Conservation (phyloP, 2,329 filamentous ascomycete genomes). For the Fusarium guadeloupense region DNA sequence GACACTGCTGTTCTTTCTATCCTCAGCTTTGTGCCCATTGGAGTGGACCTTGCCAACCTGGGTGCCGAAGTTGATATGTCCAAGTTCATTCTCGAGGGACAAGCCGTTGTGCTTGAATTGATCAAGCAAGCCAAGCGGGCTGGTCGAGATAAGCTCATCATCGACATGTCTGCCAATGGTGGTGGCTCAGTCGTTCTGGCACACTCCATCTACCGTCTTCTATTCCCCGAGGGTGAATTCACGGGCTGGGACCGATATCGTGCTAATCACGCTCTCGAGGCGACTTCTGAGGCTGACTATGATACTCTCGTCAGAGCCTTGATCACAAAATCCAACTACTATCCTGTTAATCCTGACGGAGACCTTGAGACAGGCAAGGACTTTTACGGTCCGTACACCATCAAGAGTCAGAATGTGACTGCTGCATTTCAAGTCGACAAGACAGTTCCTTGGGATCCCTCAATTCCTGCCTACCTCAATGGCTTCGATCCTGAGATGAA, state of each 20-base stretch:
- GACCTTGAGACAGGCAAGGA: slow-evolving; percentile 32
- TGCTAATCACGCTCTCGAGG: slow-evolving; percentile 35
- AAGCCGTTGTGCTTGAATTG: slow-evolving; percentile 29
- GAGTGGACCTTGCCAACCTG: not conserved
- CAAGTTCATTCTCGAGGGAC: slow-evolving; percentile 30
- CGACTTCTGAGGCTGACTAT: slow-evolving; percentile 28
- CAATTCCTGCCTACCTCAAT: slow-evolving; percentile 27
- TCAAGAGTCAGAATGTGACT: slow-evolving; percentile 36
- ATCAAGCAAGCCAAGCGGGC: slow-evolving; percentile 30
- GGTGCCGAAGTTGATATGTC: slow-evolving; percentile 5
- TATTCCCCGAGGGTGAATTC: slow-evolving; percentile 37
- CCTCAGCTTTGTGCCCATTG: slow-evolving; percentile 38
- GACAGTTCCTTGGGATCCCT: slow-evolving; percentile 15
- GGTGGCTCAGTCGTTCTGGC: slow-evolving; percentile 37
- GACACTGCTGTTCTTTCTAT: slow-evolving; percentile 40
- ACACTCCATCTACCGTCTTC: slow-evolving; percentile 30
- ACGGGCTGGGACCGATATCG: slow-evolving; percentile 33
- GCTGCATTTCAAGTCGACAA: slow-evolving; percentile 30
- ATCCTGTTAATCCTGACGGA: slow-evolving; percentile 20
- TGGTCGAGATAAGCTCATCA: slow-evolving; percentile 39
- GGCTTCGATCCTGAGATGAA: slow-evolving; percentile 27
- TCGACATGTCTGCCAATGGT: slow-evolving; percentile 38
- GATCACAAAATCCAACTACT: slow-evolving; percentile 18
- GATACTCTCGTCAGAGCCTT: slow-evolving; percentile 17
- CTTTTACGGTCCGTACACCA: slow-evolving; percentile 37